Evolutionary conservation across 2,329 filamentous ascomycete genomes (phyloP), one percentile per base, ranked within the genome.

Genomic region (Talaromyces sp.): DNA sequence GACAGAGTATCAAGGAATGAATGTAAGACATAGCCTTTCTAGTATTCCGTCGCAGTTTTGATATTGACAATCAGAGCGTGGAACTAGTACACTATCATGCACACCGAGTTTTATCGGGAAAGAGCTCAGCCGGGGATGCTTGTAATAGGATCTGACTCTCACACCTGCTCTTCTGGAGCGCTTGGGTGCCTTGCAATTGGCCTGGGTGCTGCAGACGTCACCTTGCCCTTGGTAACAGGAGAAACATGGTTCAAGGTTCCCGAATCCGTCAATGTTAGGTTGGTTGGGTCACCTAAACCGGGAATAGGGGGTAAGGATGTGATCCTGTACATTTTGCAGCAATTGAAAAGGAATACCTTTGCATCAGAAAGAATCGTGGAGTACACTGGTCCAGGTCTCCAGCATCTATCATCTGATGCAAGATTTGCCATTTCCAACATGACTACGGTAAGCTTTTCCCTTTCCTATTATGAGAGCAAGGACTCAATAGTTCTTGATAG

Each of bases 401-500:
- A 74, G 33, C 70, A 78, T 62, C 70, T 83, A 2, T 78, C 75
- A 0, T 74, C 70, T 15, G 81, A 83, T 71, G 80, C 79, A 0
- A 72, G 81, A 1, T 83, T 83, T 69, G 80, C 81, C 0, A 81
- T 83, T 60, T 72, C 74, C 22, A 83, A 83, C 64, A 83, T 83
- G 81, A 79, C 75, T 0, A 80, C 81, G 3, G 66, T 67, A 47
- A 33, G 59, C 27, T 37, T 15, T n/a, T 22, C n/a, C 27, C 27
- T 31, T 27, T 31, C 27, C 6, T 31, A 1, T 31, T 6, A 31
- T 5, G 7, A 7, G 1, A 31, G 7, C 5, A 31, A 35, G 35
- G 13, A 31, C 27, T 6, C 17, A 54, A 54, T 31, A 54, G 9
- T 3, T 15, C 13, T 52, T 35, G 31, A n/a, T 54, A n/a, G 7